Evolutionary conservation across 768 basidiomycete genomes (phyloP).

Genomic region (Mycena epipterygia): DNA sequence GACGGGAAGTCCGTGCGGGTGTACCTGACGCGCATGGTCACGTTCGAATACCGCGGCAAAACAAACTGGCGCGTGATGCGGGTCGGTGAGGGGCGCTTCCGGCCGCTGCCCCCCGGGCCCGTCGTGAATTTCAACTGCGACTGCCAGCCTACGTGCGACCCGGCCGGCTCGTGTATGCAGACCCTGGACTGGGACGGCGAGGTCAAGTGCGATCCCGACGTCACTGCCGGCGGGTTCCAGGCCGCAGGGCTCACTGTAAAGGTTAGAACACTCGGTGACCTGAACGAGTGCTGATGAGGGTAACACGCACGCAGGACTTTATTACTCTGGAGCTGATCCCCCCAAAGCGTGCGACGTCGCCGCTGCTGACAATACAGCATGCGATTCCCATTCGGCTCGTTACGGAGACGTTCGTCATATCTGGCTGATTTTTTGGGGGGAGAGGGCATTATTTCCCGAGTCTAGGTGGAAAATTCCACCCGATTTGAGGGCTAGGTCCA

Average conservation of each 20-base stretch:
- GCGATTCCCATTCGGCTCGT: slow-evolving; percentile 26
- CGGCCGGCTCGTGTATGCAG: neutral
- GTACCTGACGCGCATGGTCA: slow-evolving; percentile 4
- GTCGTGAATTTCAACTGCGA: slow-evolving; percentile 8
- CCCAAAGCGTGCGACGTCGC: neutral
- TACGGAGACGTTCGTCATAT: slow-evolving; percentile 20
- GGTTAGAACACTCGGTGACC: neutral
- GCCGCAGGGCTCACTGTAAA: slow-evolving; percentile 21
- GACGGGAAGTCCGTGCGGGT: neutral
- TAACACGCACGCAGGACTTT: slow-evolving; percentile 17
- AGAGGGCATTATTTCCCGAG: neutral
- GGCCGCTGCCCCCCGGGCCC: slow-evolving; percentile 13
- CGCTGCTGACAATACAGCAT: slow-evolving; percentile 15
- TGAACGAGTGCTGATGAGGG: neutral
- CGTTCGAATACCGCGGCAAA: slow-evolving; percentile 2
- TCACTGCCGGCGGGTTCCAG: slow-evolving; percentile 17
- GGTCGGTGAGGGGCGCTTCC: slow-evolving; percentile 9
- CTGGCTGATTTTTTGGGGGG: neutral
- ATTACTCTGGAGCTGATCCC: slow-evolving; percentile 17
- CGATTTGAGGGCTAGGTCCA: no score
- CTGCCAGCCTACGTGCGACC: neutral
- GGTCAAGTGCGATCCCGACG: neutral
- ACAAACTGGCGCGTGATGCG: neutral
- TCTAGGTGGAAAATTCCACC: neutral
- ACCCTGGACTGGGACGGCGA: slow-evolving; percentile 24